These are phyloP conservation scores for Coprinopsis strossmayeri DNA, from an alignment of 768 basidiomycete genomes.

Conservation along the genomic window DNA sequence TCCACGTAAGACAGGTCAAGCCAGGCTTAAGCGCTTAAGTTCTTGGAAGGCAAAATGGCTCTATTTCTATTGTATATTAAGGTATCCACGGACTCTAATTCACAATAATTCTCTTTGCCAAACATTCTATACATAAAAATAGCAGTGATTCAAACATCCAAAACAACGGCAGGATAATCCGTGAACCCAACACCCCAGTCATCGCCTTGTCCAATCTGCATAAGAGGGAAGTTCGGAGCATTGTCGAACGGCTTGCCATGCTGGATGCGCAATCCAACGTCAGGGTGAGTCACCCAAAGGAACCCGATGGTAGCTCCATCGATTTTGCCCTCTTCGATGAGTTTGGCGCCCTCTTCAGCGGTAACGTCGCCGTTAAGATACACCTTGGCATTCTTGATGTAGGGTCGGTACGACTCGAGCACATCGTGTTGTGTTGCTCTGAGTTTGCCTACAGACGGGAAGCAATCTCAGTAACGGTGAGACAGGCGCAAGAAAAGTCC, in stretches of 20 bases:
- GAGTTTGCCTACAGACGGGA: constrained; percentile 4
- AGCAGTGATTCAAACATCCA: no score
- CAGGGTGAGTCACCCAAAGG: constrained; percentile 26
- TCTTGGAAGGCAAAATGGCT: no score
- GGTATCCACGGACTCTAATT: no score
- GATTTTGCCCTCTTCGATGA: constrained; percentile 25
- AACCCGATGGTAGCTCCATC: constrained; percentile 32
- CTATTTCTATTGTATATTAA: no score
- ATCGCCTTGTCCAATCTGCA: not conserved
- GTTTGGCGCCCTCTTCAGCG: constrained; percentile 26
- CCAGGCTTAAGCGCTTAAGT: no score
- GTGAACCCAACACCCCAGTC: constrained; percentile 1
- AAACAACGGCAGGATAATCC: constrained; percentile 3
- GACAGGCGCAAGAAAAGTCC: not conserved
- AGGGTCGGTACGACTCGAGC: constrained; percentile 14
- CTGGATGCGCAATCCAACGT: not conserved
- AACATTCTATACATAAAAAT: no score
- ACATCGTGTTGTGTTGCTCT: constrained; percentile 17
- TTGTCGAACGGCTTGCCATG: not conserved
- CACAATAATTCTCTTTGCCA: no score
- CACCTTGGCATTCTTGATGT: constrained; percentile 16
- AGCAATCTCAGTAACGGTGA: not conserved
- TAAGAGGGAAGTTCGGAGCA: not conserved
- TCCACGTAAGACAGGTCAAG: no score
- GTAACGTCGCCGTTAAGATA: constrained; percentile 14